phyloP scores from a whole-genome alignment of 1,139 yeast genomes.

The Chernovozyma sophiae-reginae region DNA sequence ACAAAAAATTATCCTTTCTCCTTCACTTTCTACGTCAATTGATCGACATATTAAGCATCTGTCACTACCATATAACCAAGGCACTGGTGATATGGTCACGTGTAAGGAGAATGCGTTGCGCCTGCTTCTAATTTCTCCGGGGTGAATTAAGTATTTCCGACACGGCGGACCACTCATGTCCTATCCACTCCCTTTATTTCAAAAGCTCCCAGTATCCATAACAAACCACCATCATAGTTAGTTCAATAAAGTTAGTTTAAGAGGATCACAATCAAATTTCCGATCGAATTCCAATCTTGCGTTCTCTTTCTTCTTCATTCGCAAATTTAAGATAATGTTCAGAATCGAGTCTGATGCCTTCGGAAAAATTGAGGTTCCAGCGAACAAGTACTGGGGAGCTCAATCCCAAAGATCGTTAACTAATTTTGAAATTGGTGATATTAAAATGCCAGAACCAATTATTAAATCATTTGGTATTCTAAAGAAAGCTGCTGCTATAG shows the following conservation, averaged over 20 bases:
- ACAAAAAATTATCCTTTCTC: too few species aligned
- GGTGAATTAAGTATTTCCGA: too few species aligned
- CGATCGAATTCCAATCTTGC: not conserved
- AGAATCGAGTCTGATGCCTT: conserved; percentile 94
- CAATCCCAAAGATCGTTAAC: conserved; percentile 92
- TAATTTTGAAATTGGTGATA: conserved; percentile 97
- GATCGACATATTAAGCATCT: too few species aligned
- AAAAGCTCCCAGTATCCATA: not conserved
- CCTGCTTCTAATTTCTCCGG: too few species aligned
- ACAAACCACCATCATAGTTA: not conserved
- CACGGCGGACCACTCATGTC: too few species aligned
- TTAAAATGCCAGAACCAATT: conserved; percentile 81
- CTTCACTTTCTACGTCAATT: too few species aligned
- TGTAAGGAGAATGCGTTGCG: too few species aligned
- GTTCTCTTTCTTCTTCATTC: not conserved
- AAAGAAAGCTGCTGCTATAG: conserved; percentile 87
- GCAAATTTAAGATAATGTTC: conserved; percentile 1
- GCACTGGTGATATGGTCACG: too few species aligned
- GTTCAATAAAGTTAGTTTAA: not conserved
- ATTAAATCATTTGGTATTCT: conserved; percentile 82
- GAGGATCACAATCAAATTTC: not conserved
- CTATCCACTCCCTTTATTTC: too few species aligned
- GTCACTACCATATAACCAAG: too few species aligned
- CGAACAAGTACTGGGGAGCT: conserved; percentile 92
- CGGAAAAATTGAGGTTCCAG: conserved; percentile 89